Percentiles rank a stretch among this genome's conserved stretches.
Evolutionary conservation across 2,329 filamentous ascomycete genomes (phyloP).

Genomic region (Phyllosticta citribraziliensis): DNA sequence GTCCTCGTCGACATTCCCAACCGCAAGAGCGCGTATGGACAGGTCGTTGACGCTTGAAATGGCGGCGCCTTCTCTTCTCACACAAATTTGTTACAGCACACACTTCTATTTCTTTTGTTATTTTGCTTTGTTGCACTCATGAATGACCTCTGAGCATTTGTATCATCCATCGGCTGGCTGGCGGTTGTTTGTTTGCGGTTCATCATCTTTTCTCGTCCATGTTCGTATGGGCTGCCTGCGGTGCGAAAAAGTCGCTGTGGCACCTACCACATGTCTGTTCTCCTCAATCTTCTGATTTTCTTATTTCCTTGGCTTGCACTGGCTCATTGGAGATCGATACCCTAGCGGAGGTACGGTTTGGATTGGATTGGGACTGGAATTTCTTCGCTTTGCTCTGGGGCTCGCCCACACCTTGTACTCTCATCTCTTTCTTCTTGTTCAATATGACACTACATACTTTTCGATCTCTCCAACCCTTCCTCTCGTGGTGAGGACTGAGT

Average conservation of each 20-base stretch:
- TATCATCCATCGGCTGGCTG: background rate
- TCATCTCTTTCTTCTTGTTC: background rate
- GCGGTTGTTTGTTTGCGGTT: no score
- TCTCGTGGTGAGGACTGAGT: no score
- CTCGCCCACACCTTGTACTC: background rate
- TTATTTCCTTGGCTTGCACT: background rate
- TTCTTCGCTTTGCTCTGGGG: no score
- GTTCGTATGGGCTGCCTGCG: background rate
- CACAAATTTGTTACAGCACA: background rate
- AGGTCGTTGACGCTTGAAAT: conserved; percentile 5
- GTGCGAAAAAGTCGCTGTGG: no score
- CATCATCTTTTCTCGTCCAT: background rate
- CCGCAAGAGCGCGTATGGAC: conserved; percentile 4
- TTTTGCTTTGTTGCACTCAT: background rate
- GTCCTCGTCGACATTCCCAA: conserved; percentile 4
- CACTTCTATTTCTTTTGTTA: background rate
- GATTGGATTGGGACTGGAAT: background rate
- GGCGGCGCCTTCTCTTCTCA: background rate
- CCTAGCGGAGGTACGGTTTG: background rate
- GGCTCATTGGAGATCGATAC: background rate
- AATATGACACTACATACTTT: background rate
- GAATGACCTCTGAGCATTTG: background rate
- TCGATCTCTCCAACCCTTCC: background rate
- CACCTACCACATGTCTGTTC: no score
- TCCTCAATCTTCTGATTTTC: background rate